Base-by-base conservation (phyloP, 2,329 filamentous ascomycete species). In the Penicillium glabrum region DNA sequence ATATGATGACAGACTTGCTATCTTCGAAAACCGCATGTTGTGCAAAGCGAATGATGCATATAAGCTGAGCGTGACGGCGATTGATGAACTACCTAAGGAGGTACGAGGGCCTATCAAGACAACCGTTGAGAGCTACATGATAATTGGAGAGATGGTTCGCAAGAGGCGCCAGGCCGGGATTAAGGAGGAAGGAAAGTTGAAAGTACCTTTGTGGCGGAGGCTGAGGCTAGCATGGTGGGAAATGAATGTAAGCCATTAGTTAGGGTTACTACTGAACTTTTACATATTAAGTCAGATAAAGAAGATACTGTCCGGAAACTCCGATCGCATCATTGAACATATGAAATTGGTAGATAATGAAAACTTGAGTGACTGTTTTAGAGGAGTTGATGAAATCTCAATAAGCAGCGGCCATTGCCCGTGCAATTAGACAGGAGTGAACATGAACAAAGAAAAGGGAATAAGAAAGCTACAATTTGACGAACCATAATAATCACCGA, bases 121-220 rank as follows among this genome's bases (percentile, higher is more conserved):
- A 5, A 87, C 87, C 1, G 86, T 90, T 0, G 87, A 90, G 71
- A 89, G 86, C 61, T 90, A 91, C 67, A 88, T 91, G 83, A 87
- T 89, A 69, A 91, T 91, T 68, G 88, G 86, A 8, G 44, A 45
- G n/a, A 58, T 58, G 56, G 56, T 58, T 37, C 56, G 56, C 14
- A 51, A 55, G 37, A 54, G 52, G 24, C 52, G 56, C 29, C 52
- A 37, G 19, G 43, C 35, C 14, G 26, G 37, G 8, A 39, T 26
- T n/a, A 37, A 47, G 13, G 44, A 21, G 89, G 89, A 1, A 82
- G 91, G 67, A 86, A 85, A 69, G 73, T 93, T 53, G 45, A 60
- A 54, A 39, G 29, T 57, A 11, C 58, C 49, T 33, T 46, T 56
- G 35, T 39, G 47, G 58, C 54, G 48, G 46, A 52, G 46, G 26